phyloP scores from a whole-genome alignment of 2,329 filamentous ascomycete species.

The Ilyonectria sp. region DNA sequence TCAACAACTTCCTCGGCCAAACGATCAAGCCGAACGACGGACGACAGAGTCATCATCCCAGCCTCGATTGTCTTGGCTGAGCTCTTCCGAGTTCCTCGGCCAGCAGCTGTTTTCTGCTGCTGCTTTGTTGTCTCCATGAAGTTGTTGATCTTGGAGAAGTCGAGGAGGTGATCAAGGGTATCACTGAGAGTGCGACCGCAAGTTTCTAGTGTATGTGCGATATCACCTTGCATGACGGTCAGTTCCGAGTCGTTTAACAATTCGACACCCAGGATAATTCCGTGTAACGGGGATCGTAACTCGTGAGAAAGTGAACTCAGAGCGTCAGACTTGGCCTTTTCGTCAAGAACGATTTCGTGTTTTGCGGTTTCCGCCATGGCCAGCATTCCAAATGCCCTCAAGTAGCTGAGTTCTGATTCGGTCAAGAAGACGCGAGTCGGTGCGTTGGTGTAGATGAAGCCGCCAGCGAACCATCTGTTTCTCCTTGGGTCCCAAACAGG shows the following conservation, averaged over 20 bases:
- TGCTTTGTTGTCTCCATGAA: conserved; percentile 39
- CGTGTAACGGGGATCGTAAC: conserved; percentile 72
- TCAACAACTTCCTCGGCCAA: conserved; percentile 44
- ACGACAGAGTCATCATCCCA: not conserved
- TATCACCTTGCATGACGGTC: conserved; percentile 61
- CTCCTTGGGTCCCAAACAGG: conserved; percentile 64
- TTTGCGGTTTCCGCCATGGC: conserved; percentile 68
- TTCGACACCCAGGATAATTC: conserved; percentile 69
- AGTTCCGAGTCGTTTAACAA: conserved; percentile 67
- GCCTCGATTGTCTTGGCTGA: not conserved
- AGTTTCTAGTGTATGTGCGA: conserved; percentile 65
- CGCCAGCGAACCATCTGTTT: conserved; percentile 64
- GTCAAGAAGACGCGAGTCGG: conserved; percentile 61
- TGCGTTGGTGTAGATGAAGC: conserved; percentile 64
- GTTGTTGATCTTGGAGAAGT: conserved; percentile 69
- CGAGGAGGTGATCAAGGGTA: conserved; percentile 67
- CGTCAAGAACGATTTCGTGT: conserved; percentile 45
- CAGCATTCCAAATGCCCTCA: conserved; percentile 66
- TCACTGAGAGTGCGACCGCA: conserved; percentile 67
- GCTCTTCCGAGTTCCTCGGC: not conserved
- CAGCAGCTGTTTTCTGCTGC: conserved; percentile 11
- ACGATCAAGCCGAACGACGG: conserved; percentile 32
- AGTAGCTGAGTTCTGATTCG: conserved; percentile 65
- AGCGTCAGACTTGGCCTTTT: conserved; percentile 70
- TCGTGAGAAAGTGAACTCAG: conserved; percentile 75